A percentile compares a stretch with the other conserved stretches of the same genome.
phyloP scores from a whole-genome alignment of 352 stramenopile species.

The Globisporangium lucens region DNA sequence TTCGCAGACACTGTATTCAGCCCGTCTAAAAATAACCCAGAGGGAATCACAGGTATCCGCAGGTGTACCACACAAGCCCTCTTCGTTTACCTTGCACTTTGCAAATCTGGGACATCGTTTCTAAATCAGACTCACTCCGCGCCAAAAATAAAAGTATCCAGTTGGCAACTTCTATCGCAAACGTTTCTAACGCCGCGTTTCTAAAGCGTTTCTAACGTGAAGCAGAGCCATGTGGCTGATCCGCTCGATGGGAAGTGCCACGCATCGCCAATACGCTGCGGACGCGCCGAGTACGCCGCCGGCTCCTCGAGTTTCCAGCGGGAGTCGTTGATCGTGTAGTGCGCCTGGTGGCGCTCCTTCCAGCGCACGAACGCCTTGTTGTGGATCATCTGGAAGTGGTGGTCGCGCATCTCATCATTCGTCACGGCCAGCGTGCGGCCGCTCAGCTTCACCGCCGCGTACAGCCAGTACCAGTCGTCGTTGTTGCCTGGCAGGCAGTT shows the following conservation, averaged over 20 bases:
- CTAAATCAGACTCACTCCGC: slow-evolving; percentile 2
- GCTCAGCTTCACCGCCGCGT: slow-evolving; percentile 88
- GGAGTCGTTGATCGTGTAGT: slow-evolving; percentile 78
- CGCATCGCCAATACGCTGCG: slow-evolving; percentile 47
- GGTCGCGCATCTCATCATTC: slow-evolving; percentile 99
- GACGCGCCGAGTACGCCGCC: slow-evolving; percentile 48
- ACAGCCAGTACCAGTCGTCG: slow-evolving; percentile 99
- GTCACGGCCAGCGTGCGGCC: slow-evolving; percentile 88
- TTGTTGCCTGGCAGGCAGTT: slow-evolving; percentile 95
- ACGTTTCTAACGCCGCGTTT: not conserved
- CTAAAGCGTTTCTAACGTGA: slow-evolving; percentile 28
- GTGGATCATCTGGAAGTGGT: slow-evolving; percentile 99
- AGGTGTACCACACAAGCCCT: not conserved
- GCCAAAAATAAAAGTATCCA: not conserved
- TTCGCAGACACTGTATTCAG: not conserved
- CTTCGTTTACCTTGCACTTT: not conserved
- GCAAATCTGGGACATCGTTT: not conserved
- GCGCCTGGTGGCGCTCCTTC: slow-evolving; percentile 96
- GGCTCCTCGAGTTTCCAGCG: slow-evolving; percentile 54
- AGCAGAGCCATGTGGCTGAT: slow-evolving; percentile 46
- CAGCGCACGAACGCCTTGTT: slow-evolving; percentile 93
- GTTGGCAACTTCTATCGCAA: not conserved
- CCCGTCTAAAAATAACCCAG: not conserved
- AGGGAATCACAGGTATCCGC: slow-evolving; percentile 3
- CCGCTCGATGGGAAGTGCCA: slow-evolving; percentile 68